Evolutionary conservation across 2,329 filamentous ascomycete genomes (phyloP), one percentile per base, ranked within the genome.

Genomic region (Ceratocystis harringtonii): DNA sequence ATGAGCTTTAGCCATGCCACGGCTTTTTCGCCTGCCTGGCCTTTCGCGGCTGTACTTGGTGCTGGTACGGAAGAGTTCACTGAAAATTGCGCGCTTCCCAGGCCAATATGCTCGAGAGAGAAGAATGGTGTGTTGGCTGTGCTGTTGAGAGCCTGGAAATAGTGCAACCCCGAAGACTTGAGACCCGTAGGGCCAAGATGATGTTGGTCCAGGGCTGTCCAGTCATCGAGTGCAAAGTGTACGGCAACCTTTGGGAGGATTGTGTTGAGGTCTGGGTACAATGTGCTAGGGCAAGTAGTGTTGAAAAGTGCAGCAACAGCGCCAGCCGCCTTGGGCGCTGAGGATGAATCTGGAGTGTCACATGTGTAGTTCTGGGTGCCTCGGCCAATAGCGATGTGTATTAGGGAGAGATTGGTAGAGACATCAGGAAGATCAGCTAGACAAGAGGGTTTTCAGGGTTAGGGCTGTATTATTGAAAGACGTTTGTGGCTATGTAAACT

Each of bases 351-450:
- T 68, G 76, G 76, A 64, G 80, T 77, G 67, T 82, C 78, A 79
- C 92, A 96, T 63, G 90, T 95, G 79, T 96, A 97, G 81, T 96
- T 96, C 77, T 96, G 86, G 6, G 89, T 94, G 68, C 92, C 92
- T 57, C 90, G 86, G 71, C 92, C 92, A 68, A 96, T 79, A 72
- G 88, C 89, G 65, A 96, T 87, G 75, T 95, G 89, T 72, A 84
- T 81, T 62, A 95, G 79, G 2, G 73, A 77, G 36, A 89, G 78
- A 65, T 86, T 88, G 5, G 77, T 69, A 0, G 83, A 76, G 15
- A 84, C 84, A 6, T 78, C 69, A 15, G 87, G 84, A 5, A 95
- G 80, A 17, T 82, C 76, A 5, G 78, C 66, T 67, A 22, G 2
- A 41, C 5, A 28, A 8, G 25, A 32, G 28, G 30, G 10, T 25